Conservation (phyloP, 805 yeast genomes). For the Nakazawaea pomicola region DNA sequence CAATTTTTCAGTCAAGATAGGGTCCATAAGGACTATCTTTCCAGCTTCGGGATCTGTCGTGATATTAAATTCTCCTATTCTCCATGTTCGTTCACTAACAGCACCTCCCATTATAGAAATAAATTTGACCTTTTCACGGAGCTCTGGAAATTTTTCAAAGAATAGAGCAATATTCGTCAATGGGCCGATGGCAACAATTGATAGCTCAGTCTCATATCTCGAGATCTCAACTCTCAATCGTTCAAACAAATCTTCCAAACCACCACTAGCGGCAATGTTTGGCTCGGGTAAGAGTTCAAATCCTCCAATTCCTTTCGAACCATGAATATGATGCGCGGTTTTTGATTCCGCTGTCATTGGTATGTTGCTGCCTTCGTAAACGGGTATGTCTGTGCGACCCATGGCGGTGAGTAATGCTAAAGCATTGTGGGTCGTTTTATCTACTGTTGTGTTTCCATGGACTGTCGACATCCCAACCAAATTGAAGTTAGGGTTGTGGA, state of each 20-base stretch:
- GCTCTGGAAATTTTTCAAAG: slow-evolving; percentile 49
- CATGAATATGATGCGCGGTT: slow-evolving; percentile 65
- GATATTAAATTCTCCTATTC: slow-evolving; percentile 66
- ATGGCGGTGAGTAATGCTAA: slow-evolving; percentile 63
- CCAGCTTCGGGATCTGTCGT: slow-evolving; percentile 78
- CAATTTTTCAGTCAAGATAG: slow-evolving; percentile 38
- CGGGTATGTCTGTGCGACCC: slow-evolving; percentile 42
- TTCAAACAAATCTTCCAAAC: slow-evolving; percentile 18
- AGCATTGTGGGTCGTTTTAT: slow-evolving; percentile 65
- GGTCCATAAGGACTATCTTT: slow-evolving; percentile 43
- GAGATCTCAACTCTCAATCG: too few species aligned
- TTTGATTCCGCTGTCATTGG: slow-evolving; percentile 50
- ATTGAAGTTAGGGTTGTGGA: slow-evolving; percentile 51
- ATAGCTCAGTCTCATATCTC: slow-evolving; percentile 40
- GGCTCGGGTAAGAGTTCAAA: slow-evolving; percentile 53
- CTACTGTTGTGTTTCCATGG: slow-evolving; percentile 66
- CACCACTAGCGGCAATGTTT: slow-evolving; percentile 17
- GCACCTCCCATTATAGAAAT: slow-evolving; percentile 80
- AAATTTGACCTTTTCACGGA: slow-evolving; percentile 40
- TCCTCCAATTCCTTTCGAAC: slow-evolving; percentile 73
- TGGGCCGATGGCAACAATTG: slow-evolving; percentile 73
- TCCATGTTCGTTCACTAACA: slow-evolving; percentile 18
- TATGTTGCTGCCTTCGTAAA: slow-evolving; percentile 56
- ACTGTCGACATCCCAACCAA: slow-evolving; percentile 68
- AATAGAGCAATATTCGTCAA: slow-evolving; percentile 66